Base-by-base conservation (phyloP, 768 basidiomycete species). In the Amanita rubescens region DNA sequence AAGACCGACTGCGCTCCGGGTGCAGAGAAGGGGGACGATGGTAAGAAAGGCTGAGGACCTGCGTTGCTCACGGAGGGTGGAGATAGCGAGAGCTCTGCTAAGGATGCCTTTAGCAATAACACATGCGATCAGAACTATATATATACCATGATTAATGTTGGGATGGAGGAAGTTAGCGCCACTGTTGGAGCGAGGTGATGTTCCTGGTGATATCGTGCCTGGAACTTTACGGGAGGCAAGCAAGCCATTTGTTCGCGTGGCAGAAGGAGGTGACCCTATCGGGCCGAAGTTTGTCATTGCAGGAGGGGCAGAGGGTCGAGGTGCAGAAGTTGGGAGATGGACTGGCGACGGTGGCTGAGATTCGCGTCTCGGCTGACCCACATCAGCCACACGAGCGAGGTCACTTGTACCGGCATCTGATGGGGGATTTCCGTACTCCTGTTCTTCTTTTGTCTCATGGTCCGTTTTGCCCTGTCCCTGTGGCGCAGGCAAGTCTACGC, bases 211-310 rank as follows among this genome's bases (percentile, higher is more conserved):
- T 59, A 78, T 75, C 0, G 67, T 55, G 35, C 59, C 55, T 19
- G 62, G 63, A 49, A 61, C 63, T 9, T 62, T 54, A 52, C 69
- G 79, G 48, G 69, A 58, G 50, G 71, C 69, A 20, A 71, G 57
- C 53, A 73, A 60, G 14, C 2, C 65, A 62, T 32, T 70, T 53
- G 25, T 58, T 54, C 39, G 59, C 53, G 17, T 67, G 63, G 37
- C 71, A 70, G 47, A 68, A 77, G 1, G 90, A 85, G 89, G 87
- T 3, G 88, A 89, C 2, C 90, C 90, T 56, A 92, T 90, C 14
- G 90, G 88, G 8, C 90, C 90, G 60, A 88, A 84, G 63, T 88
- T 87, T 44, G 72, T 69, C 43, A 72, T 63, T 38, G 70, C 62
- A 49, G 71, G 65, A 32, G 74, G 57, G 43, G 64, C 62, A 12